Conservation (phyloP, 2,329 filamentous ascomycete genomes). For the Bisporella sp. region DNA sequence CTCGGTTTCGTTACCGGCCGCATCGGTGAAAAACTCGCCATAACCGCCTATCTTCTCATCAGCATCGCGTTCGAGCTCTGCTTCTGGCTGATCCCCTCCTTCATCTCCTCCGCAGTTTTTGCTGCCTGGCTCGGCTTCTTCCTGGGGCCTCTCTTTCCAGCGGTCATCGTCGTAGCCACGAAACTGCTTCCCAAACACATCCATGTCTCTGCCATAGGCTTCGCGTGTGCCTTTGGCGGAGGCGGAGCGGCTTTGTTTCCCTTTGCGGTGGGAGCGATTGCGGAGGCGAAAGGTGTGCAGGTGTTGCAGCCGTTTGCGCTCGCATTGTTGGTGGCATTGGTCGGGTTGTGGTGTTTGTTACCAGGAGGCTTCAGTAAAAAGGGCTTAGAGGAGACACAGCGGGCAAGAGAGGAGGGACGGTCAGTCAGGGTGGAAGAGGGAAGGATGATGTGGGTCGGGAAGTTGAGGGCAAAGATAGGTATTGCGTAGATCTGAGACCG, state of each 20-base stretch:
- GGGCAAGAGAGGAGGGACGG: constrained; percentile 7
- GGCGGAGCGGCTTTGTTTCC: constrained; percentile 59
- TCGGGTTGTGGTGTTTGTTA: constrained; percentile 40
- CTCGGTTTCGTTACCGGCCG: constrained; percentile 72
- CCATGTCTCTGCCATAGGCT: constrained; percentile 74
- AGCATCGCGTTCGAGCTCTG: constrained; percentile 60
- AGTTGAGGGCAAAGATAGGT: constrained; percentile 4
- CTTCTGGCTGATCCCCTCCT: constrained; percentile 76
- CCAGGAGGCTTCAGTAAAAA: constrained; percentile 21
- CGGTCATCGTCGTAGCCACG: constrained; percentile 64
- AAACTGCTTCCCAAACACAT: constrained; percentile 66
- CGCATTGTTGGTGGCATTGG: constrained; percentile 39
- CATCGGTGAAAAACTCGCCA: constrained; percentile 65
- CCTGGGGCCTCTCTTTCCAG: constrained; percentile 72
- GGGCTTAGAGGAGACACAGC: constrained; percentile 12
- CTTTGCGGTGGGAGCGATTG: constrained; percentile 62
- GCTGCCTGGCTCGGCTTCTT: constrained; percentile 72
- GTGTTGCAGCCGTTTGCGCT: constrained; percentile 51
- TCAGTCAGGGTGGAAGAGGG: constrained; percentile 3
- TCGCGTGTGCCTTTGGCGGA: constrained; percentile 71
- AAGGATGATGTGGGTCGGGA: constrained; percentile 2
- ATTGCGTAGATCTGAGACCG: not conserved
- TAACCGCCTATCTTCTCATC: constrained; percentile 56
- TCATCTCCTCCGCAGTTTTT: constrained; percentile 66
- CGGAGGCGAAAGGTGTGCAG: constrained; percentile 47